Evolutionary conservation across 2,329 filamentous ascomycete genomes (phyloP).

Genomic region (Arthrobotrys musiformis): DNA sequence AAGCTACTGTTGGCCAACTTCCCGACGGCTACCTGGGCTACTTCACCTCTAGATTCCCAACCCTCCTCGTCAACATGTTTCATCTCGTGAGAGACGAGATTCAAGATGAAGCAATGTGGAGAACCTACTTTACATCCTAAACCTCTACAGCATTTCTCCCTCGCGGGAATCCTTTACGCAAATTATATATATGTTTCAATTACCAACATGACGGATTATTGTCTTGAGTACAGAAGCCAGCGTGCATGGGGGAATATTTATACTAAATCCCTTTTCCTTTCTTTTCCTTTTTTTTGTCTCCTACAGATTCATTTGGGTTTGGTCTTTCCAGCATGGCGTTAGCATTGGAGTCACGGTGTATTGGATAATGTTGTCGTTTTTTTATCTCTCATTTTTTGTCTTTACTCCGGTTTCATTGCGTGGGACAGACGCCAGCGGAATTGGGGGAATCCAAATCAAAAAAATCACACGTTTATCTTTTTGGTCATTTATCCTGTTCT

Average conservation of each 20-base stretch:
- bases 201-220: slow-evolving; percentile 26
- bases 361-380: slow-evolving; percentile 7
- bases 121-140: slow-evolving; percentile 51
- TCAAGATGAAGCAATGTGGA: slow-evolving; percentile 50
- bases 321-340: slow-evolving; percentile 39
- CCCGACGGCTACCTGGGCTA: slow-evolving; percentile 85
- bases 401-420: background rate
- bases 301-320: slow-evolving; percentile 13
- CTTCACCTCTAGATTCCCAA: slow-evolving; percentile 83
- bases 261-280: slow-evolving; percentile 16
- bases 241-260: slow-evolving; percentile 34
- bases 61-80: slow-evolving; percentile 70
- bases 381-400: background rate
- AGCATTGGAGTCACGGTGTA: slow-evolving; percentile 40
- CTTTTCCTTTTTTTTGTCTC: slow-evolving; percentile 1
- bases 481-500: slow-evolving; percentile 11
- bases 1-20: slow-evolving; percentile 74
- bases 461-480: slow-evolving; percentile 1
- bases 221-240: slow-evolving; percentile 34
- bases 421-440: background rate
- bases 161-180: slow-evolving; percentile 25
- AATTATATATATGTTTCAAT: slow-evolving; percentile 32
- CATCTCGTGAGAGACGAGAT: slow-evolving; percentile 64
- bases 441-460: no score
- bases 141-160: slow-evolving; percentile 10